Evolutionary conservation across 108 stramenopile species (phyloP), one percentile per base, ranked within the genome.

Genomic region (Cylindrotheca closterium): DNA sequence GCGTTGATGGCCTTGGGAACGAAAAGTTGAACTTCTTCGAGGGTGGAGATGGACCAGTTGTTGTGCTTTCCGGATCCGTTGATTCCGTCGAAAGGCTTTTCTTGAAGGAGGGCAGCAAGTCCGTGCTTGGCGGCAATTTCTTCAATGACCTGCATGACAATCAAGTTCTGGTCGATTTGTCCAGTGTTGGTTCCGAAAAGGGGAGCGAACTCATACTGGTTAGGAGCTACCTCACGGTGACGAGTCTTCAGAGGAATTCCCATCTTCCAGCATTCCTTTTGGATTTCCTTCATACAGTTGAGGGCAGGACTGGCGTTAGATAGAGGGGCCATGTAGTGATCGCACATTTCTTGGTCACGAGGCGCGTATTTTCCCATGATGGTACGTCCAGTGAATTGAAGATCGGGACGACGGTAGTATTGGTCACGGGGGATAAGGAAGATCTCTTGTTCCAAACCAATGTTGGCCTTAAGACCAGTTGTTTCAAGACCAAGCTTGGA

Each of bases 1-100:
- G 68, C 55, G 30, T 71, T 68, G 21, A 94, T 48, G 32, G 74
- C 65, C 47, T 75, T 76, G 28, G 93, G 88, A 55, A 84, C 82
- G 42, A 98, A 68, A 55, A 94, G 62, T 69, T 92, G 86, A 70
- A 88, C 73, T 24, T 94, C 95, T 60, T 84, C 79, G 23, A 74
- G 79, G 25, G 92, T 96, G 51, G 88, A 89, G 63, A 98, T 84
- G 68, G 85, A 86, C 97, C 97, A 98, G 81, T 98, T 98, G 76
- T 94, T 96, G 87, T 98, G 97, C 88, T 98, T 98, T 63, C 97
- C 97, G 45, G 85, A 87, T 56, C 97, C 97, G 70, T 98, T 98
- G 64, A 98, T 80, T 62, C 92, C 86, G 57, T 94, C 84, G 86
- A 98, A 98, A 24, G 97, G 97, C 91, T 98, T 98, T 82, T 98